Percentiles rank a stretch among this genome's conserved stretches.
Evolutionary conservation across 805 yeast species (phyloP).

Genomic region (Wickerhamiella azyma): DNA sequence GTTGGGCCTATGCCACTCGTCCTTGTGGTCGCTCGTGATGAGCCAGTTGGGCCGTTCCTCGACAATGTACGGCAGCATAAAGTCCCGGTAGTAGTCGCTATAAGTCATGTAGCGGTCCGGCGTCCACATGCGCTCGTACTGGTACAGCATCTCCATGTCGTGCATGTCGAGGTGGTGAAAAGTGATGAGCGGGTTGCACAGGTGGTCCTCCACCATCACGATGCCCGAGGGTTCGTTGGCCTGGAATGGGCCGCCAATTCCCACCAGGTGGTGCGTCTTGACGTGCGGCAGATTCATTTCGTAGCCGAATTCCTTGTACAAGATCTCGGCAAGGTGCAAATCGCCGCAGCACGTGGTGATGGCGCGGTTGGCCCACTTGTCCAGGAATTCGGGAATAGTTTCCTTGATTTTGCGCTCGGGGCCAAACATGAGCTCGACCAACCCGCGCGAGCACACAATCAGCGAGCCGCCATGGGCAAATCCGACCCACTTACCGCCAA

Average conservation of each 20-base stretch:
- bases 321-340: slow-evolving; percentile 20
- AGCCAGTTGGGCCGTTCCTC: slow-evolving; percentile 20
- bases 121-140: slow-evolving; percentile 20
- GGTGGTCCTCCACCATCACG: slow-evolving; percentile 12
- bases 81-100: slow-evolving; percentile 24
- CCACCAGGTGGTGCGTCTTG: slow-evolving; percentile 10
- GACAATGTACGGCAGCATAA: slow-evolving; percentile 22
- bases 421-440: slow-evolving; percentile 20
- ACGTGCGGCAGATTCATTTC: slow-evolving; percentile 8
- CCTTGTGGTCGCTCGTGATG: not conserved
- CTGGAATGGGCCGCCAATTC: slow-evolving; percentile 21
- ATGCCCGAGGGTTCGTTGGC: slow-evolving; percentile 21
- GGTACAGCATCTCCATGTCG: slow-evolving; percentile 22
- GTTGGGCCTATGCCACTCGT: slow-evolving; percentile 11
- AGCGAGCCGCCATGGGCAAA: slow-evolving; percentile 31
- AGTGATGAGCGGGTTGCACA: slow-evolving; percentile 24
- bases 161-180: slow-evolving; percentile 24
- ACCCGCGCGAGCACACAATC: slow-evolving; percentile 23
- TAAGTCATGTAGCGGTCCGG: slow-evolving; percentile 16
- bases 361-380: slow-evolving; percentile 17
- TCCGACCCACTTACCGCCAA: slow-evolving; percentile 5
- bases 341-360: slow-evolving; percentile 26
- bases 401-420: slow-evolving; percentile 2
- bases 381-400: slow-evolving; percentile 9
- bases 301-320: slow-evolving; percentile 14